Conservation (phyloP, 1,284 basidiomycete genomes). For the Ceratorhiza oryzae-sativae region DNA sequence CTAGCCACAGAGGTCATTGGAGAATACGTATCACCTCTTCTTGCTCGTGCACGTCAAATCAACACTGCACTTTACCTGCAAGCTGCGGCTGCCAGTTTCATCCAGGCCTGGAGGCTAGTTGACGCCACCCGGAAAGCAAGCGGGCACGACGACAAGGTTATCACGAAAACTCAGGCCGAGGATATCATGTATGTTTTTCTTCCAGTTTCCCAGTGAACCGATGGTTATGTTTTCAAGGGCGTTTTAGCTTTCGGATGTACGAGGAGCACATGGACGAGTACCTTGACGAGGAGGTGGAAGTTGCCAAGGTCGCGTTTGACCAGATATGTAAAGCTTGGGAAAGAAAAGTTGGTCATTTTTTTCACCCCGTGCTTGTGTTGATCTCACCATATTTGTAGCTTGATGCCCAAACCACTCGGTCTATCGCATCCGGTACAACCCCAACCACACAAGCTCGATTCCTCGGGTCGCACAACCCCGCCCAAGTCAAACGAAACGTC, state of each 20-base stretch:
- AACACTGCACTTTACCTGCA: constrained; percentile 79
- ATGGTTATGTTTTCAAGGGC: constrained; percentile 15
- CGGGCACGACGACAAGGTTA: constrained; percentile 46
- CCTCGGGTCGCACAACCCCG: constrained; percentile 85
- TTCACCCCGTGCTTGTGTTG: background rate
- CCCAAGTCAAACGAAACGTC: constrained; percentile 90
- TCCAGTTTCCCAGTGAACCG: constrained; percentile 22
- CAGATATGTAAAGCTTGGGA: constrained; percentile 83
- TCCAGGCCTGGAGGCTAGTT: constrained; percentile 86
- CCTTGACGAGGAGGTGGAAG: constrained; percentile 90
- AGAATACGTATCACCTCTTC: constrained; percentile 83
- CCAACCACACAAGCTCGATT: constrained; percentile 65
- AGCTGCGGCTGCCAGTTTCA: constrained; percentile 88
- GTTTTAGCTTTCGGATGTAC: constrained; percentile 84
- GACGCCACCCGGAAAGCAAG: constrained; percentile 56
- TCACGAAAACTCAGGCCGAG: constrained; percentile 61
- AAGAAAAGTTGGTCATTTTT: constrained; percentile 58
- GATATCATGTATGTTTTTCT: constrained; percentile 73
- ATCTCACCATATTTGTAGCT: constrained; percentile 9
- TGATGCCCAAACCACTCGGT: constrained; percentile 19
- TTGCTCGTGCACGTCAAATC: constrained; percentile 79
- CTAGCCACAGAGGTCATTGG: constrained; percentile 82
- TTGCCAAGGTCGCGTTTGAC: constrained; percentile 76
- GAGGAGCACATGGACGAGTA: constrained; percentile 97
- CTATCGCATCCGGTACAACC: constrained; percentile 12